Base-by-base conservation (phyloP, 2,329 filamentous ascomycete species). In the Fusarium musae region DNA sequence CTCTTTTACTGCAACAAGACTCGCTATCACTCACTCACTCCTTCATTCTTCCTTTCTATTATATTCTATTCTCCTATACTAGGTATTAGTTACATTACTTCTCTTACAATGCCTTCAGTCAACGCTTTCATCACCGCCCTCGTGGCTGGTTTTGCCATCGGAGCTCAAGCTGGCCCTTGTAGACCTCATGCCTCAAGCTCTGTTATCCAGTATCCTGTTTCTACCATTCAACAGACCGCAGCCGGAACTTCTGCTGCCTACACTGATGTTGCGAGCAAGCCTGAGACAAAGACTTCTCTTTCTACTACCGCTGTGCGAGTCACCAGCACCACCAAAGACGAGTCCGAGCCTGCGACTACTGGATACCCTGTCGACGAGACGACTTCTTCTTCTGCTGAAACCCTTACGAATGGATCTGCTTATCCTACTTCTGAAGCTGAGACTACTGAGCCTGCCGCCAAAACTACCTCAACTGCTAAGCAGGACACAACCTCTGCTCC, bases 101-200 rank as follows among this genome's bases (percentile, higher is more conserved):
- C 40, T 23, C 30, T 42, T 40, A 34, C 26, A 49, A 74, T 74
- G 71, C 71, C 63, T 57, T 59, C 71, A 28, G 52, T 74, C 46
- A 69, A 62, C 32, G 49, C 52, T 26, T 39, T 74, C 12, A 57
- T 74, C 46, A 54, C 59, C 40, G 67, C 67, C 59, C 65, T 74
- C 16, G 56, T 74, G 67, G 71, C 63, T 47, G 26, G 71, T 30
- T 64, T 74, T 49, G 54, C 59, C 10, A 59, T 74, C 23, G 59
- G 71, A 52, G 56, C 40, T 39, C 71, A 72, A 28, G 71, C 71
- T 23, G 52, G 71, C 23, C 71, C 71, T 59, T 74, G 71, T 32
- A 68, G 47, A n/a, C 70, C 62, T 34, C 62, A 63, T 68, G 66
- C n/a, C 49, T 46, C 42, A 46, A 60, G 58, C 30, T 71, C 70